A percentile compares a stretch with the other conserved stretches of the same genome.
Evolutionary conservation across 352 stramenopile genomes (phyloP).

Genomic region (Phytophthora chlamydospora): DNA sequence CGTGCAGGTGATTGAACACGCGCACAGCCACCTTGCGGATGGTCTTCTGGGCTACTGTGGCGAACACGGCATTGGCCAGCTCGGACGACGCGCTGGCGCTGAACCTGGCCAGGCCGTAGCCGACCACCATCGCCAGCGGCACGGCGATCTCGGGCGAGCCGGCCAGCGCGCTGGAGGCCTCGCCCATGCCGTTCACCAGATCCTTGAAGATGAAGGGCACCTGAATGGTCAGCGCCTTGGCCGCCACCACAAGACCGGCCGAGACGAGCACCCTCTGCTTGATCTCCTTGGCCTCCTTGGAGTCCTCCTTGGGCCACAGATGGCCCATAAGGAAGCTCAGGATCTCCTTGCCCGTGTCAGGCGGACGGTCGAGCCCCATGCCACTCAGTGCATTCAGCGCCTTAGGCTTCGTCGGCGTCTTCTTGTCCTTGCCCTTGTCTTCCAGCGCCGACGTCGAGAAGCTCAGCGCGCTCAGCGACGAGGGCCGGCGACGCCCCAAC

Average conservation of each 20-base stretch:
- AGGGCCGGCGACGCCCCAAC: conserved; percentile 2
- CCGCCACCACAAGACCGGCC: conserved; percentile 85
- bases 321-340: conserved; percentile 65
- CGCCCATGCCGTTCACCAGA: conserved; percentile 89
- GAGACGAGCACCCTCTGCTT: conserved; percentile 86
- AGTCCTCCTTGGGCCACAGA: conserved; percentile 69
- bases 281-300: conserved; percentile 64
- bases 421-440: conserved; percentile 28
- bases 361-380: conserved; percentile 29
- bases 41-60: conserved; percentile 94
- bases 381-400: conserved; percentile 28
- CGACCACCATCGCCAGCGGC: conserved; percentile 91
- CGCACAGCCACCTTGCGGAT: conserved; percentile 94
- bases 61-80: conserved; percentile 95
- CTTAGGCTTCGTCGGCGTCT: conserved; percentile 17
- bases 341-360: conserved; percentile 62
- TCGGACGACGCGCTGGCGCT: conserved; percentile 93
- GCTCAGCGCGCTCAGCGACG: conserved; percentile 20
- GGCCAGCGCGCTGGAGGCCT: conserved; percentile 38
- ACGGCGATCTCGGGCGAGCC: conserved; percentile 51
- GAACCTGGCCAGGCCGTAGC: conserved; percentile 93
- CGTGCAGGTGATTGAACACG: conserved; percentile 96
- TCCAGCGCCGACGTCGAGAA: conserved; percentile 43
- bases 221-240: conserved; percentile 94
- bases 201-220: conserved; percentile 98